Evolutionary conservation across 2,329 filamentous ascomycete species (phyloP).

Genomic region (Pseudogymnoascus sp.): DNA sequence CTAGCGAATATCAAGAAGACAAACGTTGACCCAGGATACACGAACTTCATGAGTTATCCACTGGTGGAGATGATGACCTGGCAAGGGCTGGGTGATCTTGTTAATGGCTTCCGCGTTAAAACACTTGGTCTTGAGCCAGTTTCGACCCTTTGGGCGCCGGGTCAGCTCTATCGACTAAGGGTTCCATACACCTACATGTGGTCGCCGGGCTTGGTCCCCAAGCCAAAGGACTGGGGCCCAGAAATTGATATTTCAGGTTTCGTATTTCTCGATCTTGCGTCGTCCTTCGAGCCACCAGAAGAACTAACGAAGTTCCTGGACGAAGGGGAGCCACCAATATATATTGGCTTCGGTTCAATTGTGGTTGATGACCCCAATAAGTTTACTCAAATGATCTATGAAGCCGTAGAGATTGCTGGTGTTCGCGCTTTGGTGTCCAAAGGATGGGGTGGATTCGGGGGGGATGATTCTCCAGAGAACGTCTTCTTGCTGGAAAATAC

Average conservation of each 20-base stretch:
- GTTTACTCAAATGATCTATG: slow-evolving; percentile 61
- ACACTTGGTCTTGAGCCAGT: slow-evolving; percentile 62
- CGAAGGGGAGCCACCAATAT: slow-evolving; percentile 49
- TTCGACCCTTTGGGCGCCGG: slow-evolving; percentile 66
- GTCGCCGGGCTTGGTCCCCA: slow-evolving; percentile 55
- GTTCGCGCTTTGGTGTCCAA: slow-evolving; percentile 62
- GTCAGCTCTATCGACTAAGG: slow-evolving; percentile 58
- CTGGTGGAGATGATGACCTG: slow-evolving; percentile 78
- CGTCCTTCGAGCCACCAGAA: slow-evolving; percentile 47
- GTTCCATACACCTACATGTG: slow-evolving; percentile 66
- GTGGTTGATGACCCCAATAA: slow-evolving; percentile 60
- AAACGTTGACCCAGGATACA: slow-evolving; percentile 61
- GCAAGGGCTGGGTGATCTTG: slow-evolving; percentile 68
- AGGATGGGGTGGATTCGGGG: slow-evolving; percentile 63
- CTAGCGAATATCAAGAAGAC: slow-evolving; percentile 61
- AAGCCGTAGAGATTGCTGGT: slow-evolving; percentile 54
- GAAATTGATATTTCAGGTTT: slow-evolving; percentile 67
- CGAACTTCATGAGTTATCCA: slow-evolving; percentile 71
- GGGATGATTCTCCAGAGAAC: slow-evolving; percentile 47
- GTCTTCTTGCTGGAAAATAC: slow-evolving; percentile 63
- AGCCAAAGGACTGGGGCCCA: slow-evolving; percentile 55
- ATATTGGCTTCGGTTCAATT: slow-evolving; percentile 66
- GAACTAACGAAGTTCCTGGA: slow-evolving; percentile 45
- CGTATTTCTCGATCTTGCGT: slow-evolving; percentile 61
- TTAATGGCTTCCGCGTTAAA: slow-evolving; percentile 61